Base-by-base conservation (phyloP, 305 asterid genomes). In the Salvia sclarea region DNA sequence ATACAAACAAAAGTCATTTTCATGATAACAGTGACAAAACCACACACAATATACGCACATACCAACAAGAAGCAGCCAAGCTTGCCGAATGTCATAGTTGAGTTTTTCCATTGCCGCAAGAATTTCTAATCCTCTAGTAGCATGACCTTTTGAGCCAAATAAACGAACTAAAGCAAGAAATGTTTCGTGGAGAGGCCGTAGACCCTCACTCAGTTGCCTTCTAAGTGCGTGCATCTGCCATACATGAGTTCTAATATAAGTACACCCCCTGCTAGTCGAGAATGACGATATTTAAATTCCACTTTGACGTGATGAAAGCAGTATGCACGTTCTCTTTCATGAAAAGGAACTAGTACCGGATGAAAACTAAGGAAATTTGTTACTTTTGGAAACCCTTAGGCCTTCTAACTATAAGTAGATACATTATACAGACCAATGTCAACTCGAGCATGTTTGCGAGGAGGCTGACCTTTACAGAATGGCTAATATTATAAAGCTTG, bases 51-150 rank as follows among this genome's bases (percentile, higher is more conserved):
- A 65, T 65, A 75, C 65, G 71, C 47, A 68, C 78, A 54, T 88
- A 94, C 98, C 97, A 79, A 94, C 90, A 75, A 94, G 96, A 77
- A 94, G 89, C 72, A 94, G 81, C 98, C 98, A 94, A 57, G 95
- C 96, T 77, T 83, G 87, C 56, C 96, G 89, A 72, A 94, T 91
- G 86, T 94, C 95, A 79, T 84, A 89, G 64, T 86, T 86, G 81
- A 94, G 83, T 79, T 89, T 91, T 82, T 94, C 97, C 98, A 94
- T 94, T 56, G 97, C 98, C 37, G 98, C 95, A 57, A 94, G 96
- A 78, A 88, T 86, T 78, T 94, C 97, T 63, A 87, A 83, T 70
- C 98, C 98, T 77, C 93, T 84, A 24, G 87, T 81, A 64, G 96
- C 89, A 72, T 60, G 91, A 52, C 98, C 98, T 74, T 89, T 84